Conservation (phyloP, 306 rosid genomes). For the Begonia fuchsioides region DNA sequence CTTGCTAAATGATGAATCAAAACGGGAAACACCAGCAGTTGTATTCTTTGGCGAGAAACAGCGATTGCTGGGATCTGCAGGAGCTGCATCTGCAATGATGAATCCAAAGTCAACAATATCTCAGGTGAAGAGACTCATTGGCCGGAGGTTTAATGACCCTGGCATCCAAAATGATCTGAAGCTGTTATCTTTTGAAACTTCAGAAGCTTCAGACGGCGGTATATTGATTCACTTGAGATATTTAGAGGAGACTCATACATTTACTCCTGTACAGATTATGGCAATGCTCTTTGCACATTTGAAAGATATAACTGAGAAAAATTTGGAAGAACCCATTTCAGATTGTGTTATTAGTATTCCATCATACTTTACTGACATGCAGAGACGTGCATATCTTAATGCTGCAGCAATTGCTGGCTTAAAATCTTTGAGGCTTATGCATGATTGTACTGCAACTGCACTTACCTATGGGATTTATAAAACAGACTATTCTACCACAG, state of each 20-base stretch:
- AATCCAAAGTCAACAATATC: constrained; percentile 68
- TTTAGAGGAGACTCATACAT: constrained; percentile 35
- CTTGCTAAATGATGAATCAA: constrained; percentile 71
- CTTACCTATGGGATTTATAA: constrained; percentile 78
- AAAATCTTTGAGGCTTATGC: constrained; percentile 78
- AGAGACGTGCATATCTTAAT: constrained; percentile 69
- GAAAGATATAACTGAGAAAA: constrained; percentile 51
- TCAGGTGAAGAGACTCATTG: constrained; percentile 86
- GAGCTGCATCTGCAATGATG: constrained; percentile 81
- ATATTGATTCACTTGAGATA: constrained; percentile 67
- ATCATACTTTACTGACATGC: constrained; percentile 70
- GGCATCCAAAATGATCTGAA: constrained; percentile 46
- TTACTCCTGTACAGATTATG: constrained; percentile 69
- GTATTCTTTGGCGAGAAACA: constrained; percentile 87
- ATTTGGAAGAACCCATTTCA: constrained; percentile 43
- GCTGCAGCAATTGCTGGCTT: constrained; percentile 79
- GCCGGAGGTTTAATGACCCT: constrained; percentile 38
- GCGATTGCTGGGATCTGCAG: constrained; percentile 91
- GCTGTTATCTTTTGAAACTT: constrained; percentile 59
- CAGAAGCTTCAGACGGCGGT: constrained; percentile 54
- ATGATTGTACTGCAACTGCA: constrained; percentile 95
- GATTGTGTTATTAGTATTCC: constrained; percentile 92
- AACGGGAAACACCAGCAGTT: constrained; percentile 83
- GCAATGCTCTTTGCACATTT: constrained; percentile 89
- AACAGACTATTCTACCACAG: constrained; percentile 30